phyloP scores from a whole-genome alignment of 768 basidiomycete species.

The Phlegmacium glaucopus region DNA sequence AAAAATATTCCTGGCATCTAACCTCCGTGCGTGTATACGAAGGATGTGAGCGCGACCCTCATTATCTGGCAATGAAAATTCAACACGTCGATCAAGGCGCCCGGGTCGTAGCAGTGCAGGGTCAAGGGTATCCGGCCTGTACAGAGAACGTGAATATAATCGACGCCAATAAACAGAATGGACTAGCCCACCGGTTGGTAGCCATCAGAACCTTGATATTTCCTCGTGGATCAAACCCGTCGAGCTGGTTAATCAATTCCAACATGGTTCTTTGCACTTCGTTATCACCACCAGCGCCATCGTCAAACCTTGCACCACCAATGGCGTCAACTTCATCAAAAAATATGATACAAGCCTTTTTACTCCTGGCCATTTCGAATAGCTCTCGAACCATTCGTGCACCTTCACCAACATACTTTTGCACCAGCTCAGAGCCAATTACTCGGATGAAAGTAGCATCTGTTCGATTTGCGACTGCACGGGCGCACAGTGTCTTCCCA shows the following conservation, averaged over 20 bases:
- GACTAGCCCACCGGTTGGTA: conserved; percentile 76
- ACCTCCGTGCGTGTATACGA: conserved; percentile 95
- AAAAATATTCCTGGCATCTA: conserved; percentile 8
- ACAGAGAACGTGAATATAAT: conserved; percentile 1
- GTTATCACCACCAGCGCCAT: conserved; percentile 98
- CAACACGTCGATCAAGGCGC: conserved; percentile 93
- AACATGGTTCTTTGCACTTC: conserved; percentile 99
- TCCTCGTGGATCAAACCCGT: conserved; percentile 98
- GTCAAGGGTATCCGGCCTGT: conserved; percentile 94
- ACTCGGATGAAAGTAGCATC: conserved; percentile 99
- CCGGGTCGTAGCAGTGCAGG: conserved; percentile 95
- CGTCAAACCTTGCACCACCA: conserved; percentile 96
- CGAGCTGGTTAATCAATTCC: conserved; percentile 97
- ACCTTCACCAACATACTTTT: conserved; percentile 99
- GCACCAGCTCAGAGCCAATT: conserved; percentile 98
- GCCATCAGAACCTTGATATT: conserved; percentile 99
- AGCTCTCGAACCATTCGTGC: conserved; percentile 98
- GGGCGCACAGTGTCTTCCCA: conserved; percentile 98
- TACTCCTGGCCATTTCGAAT: conserved; percentile 98
- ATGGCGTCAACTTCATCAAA: conserved; percentile 99
- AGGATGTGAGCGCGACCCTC: conserved; percentile 97
- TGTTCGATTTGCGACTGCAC: conserved; percentile 97
- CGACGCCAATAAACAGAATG: neutral
- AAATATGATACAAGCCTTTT: conserved; percentile 99
- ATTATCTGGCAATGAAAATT: conserved; percentile 91